These are phyloP conservation scores for Botrytis fragariae DNA, from an alignment of 2,329 filamentous ascomycete genomes.

Conservation along the genomic window DNA sequence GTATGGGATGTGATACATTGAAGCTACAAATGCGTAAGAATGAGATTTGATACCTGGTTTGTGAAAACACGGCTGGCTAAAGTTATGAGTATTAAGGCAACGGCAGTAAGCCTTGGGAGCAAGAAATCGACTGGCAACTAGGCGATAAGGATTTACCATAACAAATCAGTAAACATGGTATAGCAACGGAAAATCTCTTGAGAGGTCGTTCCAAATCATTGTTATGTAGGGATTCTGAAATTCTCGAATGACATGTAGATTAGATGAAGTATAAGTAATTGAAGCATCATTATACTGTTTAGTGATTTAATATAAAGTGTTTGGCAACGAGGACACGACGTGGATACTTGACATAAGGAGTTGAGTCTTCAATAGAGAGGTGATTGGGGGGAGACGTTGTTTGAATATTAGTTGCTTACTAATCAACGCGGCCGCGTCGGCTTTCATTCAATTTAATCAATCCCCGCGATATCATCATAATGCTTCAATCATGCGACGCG, in stretches of 20 bases:
- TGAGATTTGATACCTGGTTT: no score
- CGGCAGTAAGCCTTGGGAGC: background rate
- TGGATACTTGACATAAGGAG: no score
- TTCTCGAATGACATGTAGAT: background rate
- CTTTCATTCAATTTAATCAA: background rate
- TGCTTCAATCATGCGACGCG: conserved; percentile 51
- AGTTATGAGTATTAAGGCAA: background rate
- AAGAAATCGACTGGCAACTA: background rate
- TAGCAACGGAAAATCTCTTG: background rate
- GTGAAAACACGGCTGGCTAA: background rate
- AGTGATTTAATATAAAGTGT: background rate
- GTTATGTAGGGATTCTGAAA: background rate
- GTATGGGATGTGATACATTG: background rate
- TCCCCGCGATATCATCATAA: background rate
- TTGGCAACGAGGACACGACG: background rate
- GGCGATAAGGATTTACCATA: background rate
- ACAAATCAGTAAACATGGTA: background rate
- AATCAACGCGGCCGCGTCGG: background rate
- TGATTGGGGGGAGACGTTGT: no score
- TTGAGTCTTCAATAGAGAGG: no score
- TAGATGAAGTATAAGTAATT: no score
- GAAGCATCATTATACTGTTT: background rate
- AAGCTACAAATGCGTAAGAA: background rate
- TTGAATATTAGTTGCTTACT: background rate
- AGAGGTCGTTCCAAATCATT: no score